Base-by-base conservation (phyloP, 495 filamentous ascomycete genomes). In the Paragyromitra xinjiangensis region DNA sequence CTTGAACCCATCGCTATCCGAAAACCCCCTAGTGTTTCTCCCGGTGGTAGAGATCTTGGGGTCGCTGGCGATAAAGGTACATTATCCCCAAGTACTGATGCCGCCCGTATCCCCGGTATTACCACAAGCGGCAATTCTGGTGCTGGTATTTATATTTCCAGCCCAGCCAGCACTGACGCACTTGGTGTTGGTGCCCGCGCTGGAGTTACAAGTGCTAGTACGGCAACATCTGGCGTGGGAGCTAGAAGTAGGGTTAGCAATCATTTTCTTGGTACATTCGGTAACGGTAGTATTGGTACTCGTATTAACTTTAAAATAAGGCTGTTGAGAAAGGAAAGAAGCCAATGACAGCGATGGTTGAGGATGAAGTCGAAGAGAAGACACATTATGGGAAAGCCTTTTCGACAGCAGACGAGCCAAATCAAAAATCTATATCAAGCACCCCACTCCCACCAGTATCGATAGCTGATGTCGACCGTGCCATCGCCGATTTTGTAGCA, bases 251-350 rank as follows among this genome's bases (percentile, higher is more conserved):
- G 37, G 66, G 14, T 56, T 58, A 58, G 42, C 26, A 37, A 29
- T 69, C 34, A 16, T 59, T 45, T 44, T 40, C 65, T 19, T 48
- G 37, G 24, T 59, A 65, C 44, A 22, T 50, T 19, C 22, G 5
- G 51, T 19, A 44, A 11, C 9, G 8, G 11, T 5, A 1, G 24
- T 5, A 29, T 26, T 45, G 48, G 26, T 6, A 24, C 62, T 55
- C 37, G 40, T 77, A 26, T 19, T 45, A 39, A 6, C 53, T 34
- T 55, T 45, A 29, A 65, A 44, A 34, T 51, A 61, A 51, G 64
- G 29, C 16, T 34, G 19, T n/a, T 37, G 61, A 61, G 14, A 77
- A 77, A 45, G 61, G 69, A 39, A 73, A 62, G 62, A 61, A 51
- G 12, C 51, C 51, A 16, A 56, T 71, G 42, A 26, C 40, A 37